These are phyloP conservation scores for Diaporthe humulicola DNA, from an alignment of 2,329 filamentous ascomycete species.

Conservation along the genomic window DNA sequence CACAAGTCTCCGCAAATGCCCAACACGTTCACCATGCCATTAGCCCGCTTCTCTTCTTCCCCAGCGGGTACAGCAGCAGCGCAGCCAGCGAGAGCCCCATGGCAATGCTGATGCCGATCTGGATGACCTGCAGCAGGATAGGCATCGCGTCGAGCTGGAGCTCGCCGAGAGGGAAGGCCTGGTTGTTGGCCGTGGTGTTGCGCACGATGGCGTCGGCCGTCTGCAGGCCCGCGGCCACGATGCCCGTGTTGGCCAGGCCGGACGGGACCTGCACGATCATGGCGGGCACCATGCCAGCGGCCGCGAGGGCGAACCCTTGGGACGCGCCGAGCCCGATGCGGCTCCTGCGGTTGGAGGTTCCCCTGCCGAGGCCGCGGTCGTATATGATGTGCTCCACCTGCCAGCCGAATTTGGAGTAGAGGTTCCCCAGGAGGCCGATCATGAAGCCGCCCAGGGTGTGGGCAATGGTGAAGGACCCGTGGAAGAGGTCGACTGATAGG, in stretches of 20 bases:
- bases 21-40: constrained; percentile 22
- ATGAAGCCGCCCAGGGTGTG: constrained; percentile 15
- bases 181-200: constrained; percentile 25
- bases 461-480: constrained; percentile 11
- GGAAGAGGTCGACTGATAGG: constrained; percentile 19
- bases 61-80: constrained; percentile 3
- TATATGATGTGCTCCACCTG: constrained; percentile 12
- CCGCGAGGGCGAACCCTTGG: constrained; percentile 19
- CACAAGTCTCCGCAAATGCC: neutral
- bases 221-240: constrained; percentile 15
- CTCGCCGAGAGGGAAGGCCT: constrained; percentile 9
- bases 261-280: constrained; percentile 24
- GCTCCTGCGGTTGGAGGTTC: neutral
- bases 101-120: constrained; percentile 25
- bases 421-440: constrained; percentile 12
- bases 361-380: neutral
- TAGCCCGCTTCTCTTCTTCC: constrained; percentile 15
- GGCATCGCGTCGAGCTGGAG: constrained; percentile 23
- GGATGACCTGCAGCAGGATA: constrained; percentile 26
- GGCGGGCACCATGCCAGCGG: constrained; percentile 13
- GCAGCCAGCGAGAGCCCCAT: constrained; percentile 15
- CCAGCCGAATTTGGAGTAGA: constrained; percentile 25
- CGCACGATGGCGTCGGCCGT: constrained; percentile 24
- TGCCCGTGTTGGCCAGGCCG: constrained; percentile 15
- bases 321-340: constrained; percentile 10